Base-by-base conservation (phyloP, 306 rosid species). In the Spatholobus suberectus region DNA sequence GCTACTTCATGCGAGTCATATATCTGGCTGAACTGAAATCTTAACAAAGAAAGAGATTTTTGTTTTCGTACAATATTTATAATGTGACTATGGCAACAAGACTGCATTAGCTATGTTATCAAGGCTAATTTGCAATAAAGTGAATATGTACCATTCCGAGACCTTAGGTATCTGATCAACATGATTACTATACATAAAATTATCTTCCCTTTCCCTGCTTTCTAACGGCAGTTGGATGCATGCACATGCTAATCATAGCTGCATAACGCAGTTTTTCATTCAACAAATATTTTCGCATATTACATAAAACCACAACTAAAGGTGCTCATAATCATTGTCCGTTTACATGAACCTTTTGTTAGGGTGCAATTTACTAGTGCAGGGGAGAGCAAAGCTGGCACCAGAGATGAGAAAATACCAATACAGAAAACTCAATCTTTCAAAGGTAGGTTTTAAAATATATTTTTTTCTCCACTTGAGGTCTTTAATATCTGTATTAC, bases 371-470 rank as follows among this genome's bases (percentile, higher is more conserved):
- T 70, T 87, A 46, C 90, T 8, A 75, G 73, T 7, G 23, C 5
- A 11, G 78, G 81, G 65, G 88, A 78, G 41, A 82, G 74, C 18
- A 77, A 77, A 65, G 63, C 62, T 83, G 81, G 87, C 55, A 44
- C 73, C 62, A 72, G 58, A 67, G 90, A 88, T 76, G 76, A 10
- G 84, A 86, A 85, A 76, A 77, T 88, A 81, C 51, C 81, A 46
- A 63, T 78, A 1, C 94, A 81, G 62, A 87, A 86, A 73, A 62
- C 88, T 15, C 86, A 34, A 54, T 83, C 96, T 76, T 85, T 86
- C 82, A 88, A 89, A 94, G 99, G 99, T 92, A n/a, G 58, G 51
- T 20, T 15, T 21, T 20, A 17, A 1, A 3, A 65, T 2, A 2
- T 68, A 4, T 35, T 1, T 15, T 66, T 67, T 4, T n/a, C 62